A percentile compares a stretch with the other conserved stretches of the same genome.
Conservation (phyloP, 768 basidiomycete species). For the Basidioascus undulatus region DNA sequence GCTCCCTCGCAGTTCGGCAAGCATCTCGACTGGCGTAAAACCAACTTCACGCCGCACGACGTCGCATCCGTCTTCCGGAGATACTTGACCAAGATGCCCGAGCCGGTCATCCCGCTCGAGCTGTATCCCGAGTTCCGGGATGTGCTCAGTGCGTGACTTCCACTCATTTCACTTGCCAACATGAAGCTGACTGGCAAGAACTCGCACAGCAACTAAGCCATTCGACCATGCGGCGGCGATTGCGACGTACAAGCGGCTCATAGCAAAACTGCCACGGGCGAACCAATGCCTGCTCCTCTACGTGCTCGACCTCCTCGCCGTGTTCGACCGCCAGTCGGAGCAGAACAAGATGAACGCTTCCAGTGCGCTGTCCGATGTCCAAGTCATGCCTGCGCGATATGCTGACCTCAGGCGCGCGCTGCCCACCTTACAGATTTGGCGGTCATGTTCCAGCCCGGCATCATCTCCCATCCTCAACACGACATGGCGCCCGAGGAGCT, state of each 20-base stretch:
- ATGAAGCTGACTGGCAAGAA: background rate
- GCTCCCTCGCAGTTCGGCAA: conserved; percentile 52
- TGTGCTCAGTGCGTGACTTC: conserved; percentile 31
- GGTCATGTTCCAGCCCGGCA: conserved; percentile 85
- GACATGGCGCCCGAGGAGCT: conserved; percentile 71
- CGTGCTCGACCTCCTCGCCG: conserved; percentile 81
- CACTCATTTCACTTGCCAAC: background rate
- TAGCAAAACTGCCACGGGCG: conserved; percentile 56
- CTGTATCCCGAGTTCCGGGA: conserved; percentile 81
- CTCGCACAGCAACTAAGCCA: conserved; percentile 34
- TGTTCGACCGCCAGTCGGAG: conserved; percentile 73
- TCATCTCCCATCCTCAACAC: conserved; percentile 70
- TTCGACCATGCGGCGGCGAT: conserved; percentile 49
- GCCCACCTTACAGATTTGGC: conserved; percentile 26
- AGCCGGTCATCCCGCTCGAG: conserved; percentile 78
- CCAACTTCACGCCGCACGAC: conserved; percentile 78
- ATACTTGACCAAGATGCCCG: conserved; percentile 91
- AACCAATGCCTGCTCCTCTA: conserved; percentile 95
- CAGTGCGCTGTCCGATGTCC: conserved; percentile 30
- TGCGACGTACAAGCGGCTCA: conserved; percentile 56
- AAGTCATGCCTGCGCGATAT: background rate
- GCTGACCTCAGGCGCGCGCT: background rate
- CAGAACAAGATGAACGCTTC: conserved; percentile 89
- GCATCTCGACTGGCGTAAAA: conserved; percentile 65
- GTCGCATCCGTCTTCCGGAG: conserved; percentile 88